Percentiles rank a stretch among this genome's conserved stretches.
Conservation (phyloP, 768 basidiomycete species). For the Psilocybe tampanensis region DNA sequence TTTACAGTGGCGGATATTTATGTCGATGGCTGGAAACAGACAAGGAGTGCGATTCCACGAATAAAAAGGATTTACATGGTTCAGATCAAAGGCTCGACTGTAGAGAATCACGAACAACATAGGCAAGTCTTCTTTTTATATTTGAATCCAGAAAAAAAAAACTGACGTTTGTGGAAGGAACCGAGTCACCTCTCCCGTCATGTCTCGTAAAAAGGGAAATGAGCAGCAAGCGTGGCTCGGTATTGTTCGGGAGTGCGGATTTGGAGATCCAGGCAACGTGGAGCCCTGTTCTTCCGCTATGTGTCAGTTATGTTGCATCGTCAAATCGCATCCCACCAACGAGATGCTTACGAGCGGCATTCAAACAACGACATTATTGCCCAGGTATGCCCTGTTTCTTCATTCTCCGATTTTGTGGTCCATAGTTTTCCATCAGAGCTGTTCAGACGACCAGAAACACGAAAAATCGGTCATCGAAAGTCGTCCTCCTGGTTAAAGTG, state of each 20-base stretch:
- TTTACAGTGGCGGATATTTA: conserved; percentile 15
- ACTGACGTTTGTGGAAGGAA: neutral
- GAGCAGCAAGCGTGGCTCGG: conserved; percentile 22
- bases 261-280: conserved; percentile 25
- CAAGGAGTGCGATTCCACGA: neutral
- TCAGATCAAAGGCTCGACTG: neutral
- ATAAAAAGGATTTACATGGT: conserved; percentile 16
- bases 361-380: conserved; percentile 12
- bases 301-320: conserved; percentile 26
- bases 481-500: neutral
- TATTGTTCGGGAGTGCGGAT: conserved; percentile 21
- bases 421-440: conserved; percentile 8
- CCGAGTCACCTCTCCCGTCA: neutral
- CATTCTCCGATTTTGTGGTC: neutral
- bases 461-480: neutral
- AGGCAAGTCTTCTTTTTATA: neutral
- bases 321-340: conserved; percentile 8
- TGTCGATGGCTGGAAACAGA: neutral
- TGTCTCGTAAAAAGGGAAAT: conserved; percentile 13
- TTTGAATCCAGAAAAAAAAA: neutral
- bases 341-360: conserved; percentile 15
- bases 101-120: neutral
- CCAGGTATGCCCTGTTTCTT: conserved; percentile 8
- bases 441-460: conserved; percentile 1
- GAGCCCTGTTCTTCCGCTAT: conserved; percentile 18